Base-by-base conservation (phyloP, 2,329 filamentous ascomycete genomes). In the Penicillium sumatraense region DNA sequence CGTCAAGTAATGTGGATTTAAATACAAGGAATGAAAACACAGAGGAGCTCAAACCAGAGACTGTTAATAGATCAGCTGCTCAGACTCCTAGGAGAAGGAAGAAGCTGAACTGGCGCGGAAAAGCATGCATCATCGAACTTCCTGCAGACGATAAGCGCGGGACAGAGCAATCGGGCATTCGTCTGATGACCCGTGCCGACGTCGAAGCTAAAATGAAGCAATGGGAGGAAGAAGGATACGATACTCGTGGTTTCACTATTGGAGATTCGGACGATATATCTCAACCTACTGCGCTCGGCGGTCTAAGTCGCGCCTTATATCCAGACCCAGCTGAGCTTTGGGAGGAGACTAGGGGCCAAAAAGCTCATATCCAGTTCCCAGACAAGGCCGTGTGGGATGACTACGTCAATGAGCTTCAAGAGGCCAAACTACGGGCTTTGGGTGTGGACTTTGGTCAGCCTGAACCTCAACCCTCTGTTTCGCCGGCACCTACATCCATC, bases 361-460 rank as follows among this genome's bases (percentile, higher is more conserved):
- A 65, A 9, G 75, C 67, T 54, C 62, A 63, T 10, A 70, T 81
- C 53, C 72, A 68, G 16, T 75, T 81, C 56, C 78, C 78, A 4
- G 68, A 80, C 57, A 74, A 74, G 64, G 77, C 70, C 36, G 82
- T 85, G 65, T 90, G 88, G 88, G 89, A 91, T 67, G 81, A 86
- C 23, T 96, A 98, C 72, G 89, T 93, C 55, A 84, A 89, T 51
- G 88, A 89, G 62, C 79, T 98, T 31, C 87, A 90, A 63, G 95
- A 99, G 77, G 91, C 93, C 57, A 99, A 97, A 76, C 81, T 99
- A 49, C 87, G 92, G 58, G 93, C 93, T 48, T 82, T 99, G 52
- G 95, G 95, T 61, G 95, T 98, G 11, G 92, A 86, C 16, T 82
- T 90, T 57, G 90, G 87, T 31, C 86, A 89, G 46, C 88, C 91